A percentile compares a stretch with the other conserved stretches of the same genome.
These are phyloP conservation scores for Metarhizium guizhouense DNA, from an alignment of 2,329 filamentous ascomycete genomes.

Conservation along the genomic window DNA sequence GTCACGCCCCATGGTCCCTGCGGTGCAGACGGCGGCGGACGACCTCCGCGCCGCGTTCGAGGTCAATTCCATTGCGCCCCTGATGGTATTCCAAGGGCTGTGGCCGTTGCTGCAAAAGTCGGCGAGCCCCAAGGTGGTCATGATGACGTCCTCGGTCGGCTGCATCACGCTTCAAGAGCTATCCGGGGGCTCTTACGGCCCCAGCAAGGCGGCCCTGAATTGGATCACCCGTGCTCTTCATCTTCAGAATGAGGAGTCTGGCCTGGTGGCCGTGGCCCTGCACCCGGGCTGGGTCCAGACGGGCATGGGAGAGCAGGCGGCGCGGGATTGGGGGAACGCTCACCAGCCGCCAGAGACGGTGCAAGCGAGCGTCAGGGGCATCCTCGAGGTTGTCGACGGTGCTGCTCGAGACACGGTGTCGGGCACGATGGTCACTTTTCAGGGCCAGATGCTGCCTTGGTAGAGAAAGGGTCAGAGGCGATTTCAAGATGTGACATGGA, in stretches of 20 bases:
- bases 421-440: conserved; percentile 25
- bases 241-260: conserved; percentile 13
- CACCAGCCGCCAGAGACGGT: conserved; percentile 17
- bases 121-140: conserved; percentile 22
- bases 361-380: conserved; percentile 21
- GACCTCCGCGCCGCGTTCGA: conserved; percentile 31
- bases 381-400: conserved; percentile 26
- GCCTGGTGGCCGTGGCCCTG: conserved; percentile 19
- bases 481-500: too few species aligned
- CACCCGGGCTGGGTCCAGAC: conserved; percentile 31
- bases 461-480: background rate
- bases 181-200: conserved; percentile 24
- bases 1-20: conserved; percentile 18
- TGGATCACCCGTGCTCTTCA: conserved; percentile 23
- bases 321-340: conserved; percentile 21
- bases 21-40: conserved; percentile 17
- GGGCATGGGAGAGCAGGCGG: conserved; percentile 19
- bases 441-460: conserved; percentile 17
- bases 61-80: conserved; percentile 33
- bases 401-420: conserved; percentile 22
- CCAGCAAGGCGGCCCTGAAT: conserved; percentile 26
- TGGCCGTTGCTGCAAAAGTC: conserved; percentile 25
- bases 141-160: conserved; percentile 26
- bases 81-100: conserved; percentile 25
- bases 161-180: conserved; percentile 24